Percentiles rank a stretch among this genome's conserved stretches.
phyloP scores from a whole-genome alignment of 1,139 yeast genomes.

The Candida sp. region DNA sequence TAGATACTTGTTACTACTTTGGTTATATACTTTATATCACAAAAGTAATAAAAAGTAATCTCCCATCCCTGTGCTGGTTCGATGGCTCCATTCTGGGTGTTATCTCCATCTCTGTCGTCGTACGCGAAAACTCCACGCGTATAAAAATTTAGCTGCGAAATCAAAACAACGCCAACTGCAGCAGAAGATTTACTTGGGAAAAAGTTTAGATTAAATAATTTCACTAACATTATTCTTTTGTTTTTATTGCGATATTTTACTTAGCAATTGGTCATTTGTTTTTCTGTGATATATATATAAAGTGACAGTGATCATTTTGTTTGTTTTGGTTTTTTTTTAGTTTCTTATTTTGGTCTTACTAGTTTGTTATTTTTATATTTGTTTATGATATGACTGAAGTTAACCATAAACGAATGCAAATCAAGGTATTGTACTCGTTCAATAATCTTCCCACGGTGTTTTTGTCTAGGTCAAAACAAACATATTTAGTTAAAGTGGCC shows the following conservation, averaged over 20 bases:
- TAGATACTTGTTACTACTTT: too few relatives aligned
- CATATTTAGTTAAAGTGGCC: slow-evolving; percentile 45
- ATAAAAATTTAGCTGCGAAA: background rate
- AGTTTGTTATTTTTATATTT: background rate
- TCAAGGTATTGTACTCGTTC: slow-evolving; percentile 60
- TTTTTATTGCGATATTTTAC: too few relatives aligned
- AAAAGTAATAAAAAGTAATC: too few relatives aligned
- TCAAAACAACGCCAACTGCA: slow-evolving; percentile 1
- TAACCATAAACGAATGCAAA: slow-evolving; percentile 36
- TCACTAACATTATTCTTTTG: too few relatives aligned
- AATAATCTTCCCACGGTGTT: slow-evolving; percentile 57
- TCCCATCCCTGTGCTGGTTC: too few relatives aligned
- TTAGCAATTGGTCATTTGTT: too few relatives aligned
- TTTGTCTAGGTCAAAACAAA: slow-evolving; percentile 49
- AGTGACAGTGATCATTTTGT: too few relatives aligned
- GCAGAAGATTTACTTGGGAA: background rate
- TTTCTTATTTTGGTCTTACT: background rate
- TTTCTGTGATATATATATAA: too few relatives aligned
- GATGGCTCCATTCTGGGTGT: too few relatives aligned
- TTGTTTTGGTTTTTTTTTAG: background rate
- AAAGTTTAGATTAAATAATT: too few relatives aligned
- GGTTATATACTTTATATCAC: too few relatives aligned
- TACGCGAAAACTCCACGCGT: background rate
- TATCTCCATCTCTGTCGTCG: background rate
- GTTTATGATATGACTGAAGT: background rate